These are phyloP conservation scores for Acrodontium crateriforme DNA, from an alignment of 2,329 filamentous ascomycete species.

Conservation along the genomic window DNA sequence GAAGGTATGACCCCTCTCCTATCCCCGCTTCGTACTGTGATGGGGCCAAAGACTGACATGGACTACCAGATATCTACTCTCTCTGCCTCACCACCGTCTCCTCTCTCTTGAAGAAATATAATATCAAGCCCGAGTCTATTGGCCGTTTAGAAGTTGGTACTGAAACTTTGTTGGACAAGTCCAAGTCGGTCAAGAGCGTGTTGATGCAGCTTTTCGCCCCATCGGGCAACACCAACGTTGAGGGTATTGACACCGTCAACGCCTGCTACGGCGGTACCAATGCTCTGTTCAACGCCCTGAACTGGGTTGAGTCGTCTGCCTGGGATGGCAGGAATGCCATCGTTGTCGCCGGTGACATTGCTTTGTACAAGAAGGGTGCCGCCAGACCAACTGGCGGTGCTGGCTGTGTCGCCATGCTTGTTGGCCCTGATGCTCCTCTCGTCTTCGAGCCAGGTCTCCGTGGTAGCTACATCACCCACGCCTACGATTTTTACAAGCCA, in stretches of 20 bases:
- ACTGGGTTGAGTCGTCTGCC: slow-evolving; percentile 40
- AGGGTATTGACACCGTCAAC: slow-evolving; percentile 40
- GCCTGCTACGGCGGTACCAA: slow-evolving; percentile 43
- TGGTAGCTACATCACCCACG: slow-evolving; percentile 37
- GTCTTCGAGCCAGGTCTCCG: slow-evolving; percentile 37
- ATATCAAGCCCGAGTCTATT: slow-evolving; percentile 36
- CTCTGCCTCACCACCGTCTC: slow-evolving; percentile 38
- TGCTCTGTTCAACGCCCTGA: slow-evolving; percentile 39
- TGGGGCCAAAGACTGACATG: slow-evolving; percentile 1
- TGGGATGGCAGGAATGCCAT: slow-evolving; percentile 41
- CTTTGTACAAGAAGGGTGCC: slow-evolving; percentile 41
- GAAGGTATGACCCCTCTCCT: slow-evolving; percentile 27
- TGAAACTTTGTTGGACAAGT: slow-evolving; percentile 42
- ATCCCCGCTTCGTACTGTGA: not conserved
- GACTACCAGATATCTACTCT: slow-evolving; percentile 36
- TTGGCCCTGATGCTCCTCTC: slow-evolving; percentile 37
- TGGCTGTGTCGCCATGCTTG: slow-evolving; percentile 40
- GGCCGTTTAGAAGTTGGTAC: slow-evolving; percentile 41
- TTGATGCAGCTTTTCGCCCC: slow-evolving; percentile 39
- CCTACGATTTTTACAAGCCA: slow-evolving; percentile 43
- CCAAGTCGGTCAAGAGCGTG: slow-evolving; percentile 41
- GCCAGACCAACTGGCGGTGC: slow-evolving; percentile 39
- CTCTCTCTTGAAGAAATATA: slow-evolving; percentile 39
- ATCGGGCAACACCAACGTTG: slow-evolving; percentile 39
- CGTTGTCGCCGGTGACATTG: slow-evolving; percentile 40